These are phyloP conservation scores for Juglanconis sp. DNA, from an alignment of 2,329 filamentous ascomycete genomes.

Conservation along the genomic window DNA sequence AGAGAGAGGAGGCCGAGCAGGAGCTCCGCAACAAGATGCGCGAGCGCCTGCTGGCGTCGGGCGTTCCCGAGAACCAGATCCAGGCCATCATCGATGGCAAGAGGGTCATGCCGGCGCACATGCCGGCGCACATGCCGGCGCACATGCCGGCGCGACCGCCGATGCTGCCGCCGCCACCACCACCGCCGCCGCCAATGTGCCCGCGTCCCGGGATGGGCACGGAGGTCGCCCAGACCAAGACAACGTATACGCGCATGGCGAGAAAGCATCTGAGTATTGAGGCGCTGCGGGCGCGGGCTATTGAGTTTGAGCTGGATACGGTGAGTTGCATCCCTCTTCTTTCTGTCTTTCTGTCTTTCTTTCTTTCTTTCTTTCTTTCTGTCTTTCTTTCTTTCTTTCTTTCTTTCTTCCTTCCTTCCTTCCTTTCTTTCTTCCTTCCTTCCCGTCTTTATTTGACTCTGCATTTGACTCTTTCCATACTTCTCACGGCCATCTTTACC, in stretches of 20 bases:
- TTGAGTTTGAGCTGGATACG: slow-evolving; percentile 56
- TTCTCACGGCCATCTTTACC: too few species aligned
- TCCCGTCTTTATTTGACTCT: not conserved
- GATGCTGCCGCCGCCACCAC: not conserved
- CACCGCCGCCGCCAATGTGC: not conserved
- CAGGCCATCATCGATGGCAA: slow-evolving; percentile 57
- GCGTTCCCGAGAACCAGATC: slow-evolving; percentile 58
- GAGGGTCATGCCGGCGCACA: slow-evolving; percentile 33
- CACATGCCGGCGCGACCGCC: not conserved
- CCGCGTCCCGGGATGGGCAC: not conserved
- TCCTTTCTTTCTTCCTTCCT: slow-evolving; percentile 31
- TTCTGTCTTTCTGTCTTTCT: slow-evolving; percentile 29
- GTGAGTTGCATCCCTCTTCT: slow-evolving; percentile 36
- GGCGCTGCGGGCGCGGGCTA: slow-evolving; percentile 52
- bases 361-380: too few species aligned
- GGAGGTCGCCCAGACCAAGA: slow-evolving; percentile 10
- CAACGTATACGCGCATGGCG: slow-evolving; percentile 63
- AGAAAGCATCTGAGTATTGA: slow-evolving; percentile 60
- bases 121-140: not conserved
- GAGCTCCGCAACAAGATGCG: slow-evolving; percentile 55
- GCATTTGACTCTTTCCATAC: too few species aligned
- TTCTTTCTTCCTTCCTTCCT: slow-evolving; percentile 32
- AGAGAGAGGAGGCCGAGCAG: slow-evolving; percentile 47
- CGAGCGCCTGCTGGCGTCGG: slow-evolving; percentile 56
- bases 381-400: too few species aligned